Evolutionary conservation across 75 land plant species (phyloP).

Genomic region (Pinus albicaulis): DNA sequence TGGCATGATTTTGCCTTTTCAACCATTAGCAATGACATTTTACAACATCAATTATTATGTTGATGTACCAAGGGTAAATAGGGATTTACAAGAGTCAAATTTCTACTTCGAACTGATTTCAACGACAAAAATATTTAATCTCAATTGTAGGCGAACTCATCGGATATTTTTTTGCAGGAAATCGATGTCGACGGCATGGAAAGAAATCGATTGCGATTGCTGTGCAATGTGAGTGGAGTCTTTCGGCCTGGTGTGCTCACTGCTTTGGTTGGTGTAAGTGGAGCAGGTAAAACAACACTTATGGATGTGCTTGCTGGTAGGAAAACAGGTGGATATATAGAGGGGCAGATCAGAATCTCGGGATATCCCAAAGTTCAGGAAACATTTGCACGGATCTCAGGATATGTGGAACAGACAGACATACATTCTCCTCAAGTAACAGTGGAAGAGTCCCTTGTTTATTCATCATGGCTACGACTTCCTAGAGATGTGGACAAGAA

Average conservation of each 20-base stretch:
- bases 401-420: slow-evolving; percentile 88
- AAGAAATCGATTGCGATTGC: slow-evolving; percentile 47
- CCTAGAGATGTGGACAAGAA: slow-evolving; percentile 14
- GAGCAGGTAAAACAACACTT: slow-evolving; percentile 78
- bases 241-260: slow-evolving; percentile 73
- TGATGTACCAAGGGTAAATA: slow-evolving; percentile 42
- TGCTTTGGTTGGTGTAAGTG: slow-evolving; percentile 78
- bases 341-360: slow-evolving; percentile 55
- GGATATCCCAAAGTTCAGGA: slow-evolving; percentile 67
- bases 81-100: not conserved
- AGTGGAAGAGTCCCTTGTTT: slow-evolving; percentile 55
- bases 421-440: slow-evolving; percentile 90
- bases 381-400: slow-evolving; percentile 68
- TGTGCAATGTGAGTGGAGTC: slow-evolving; percentile 54
- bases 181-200: slow-evolving; percentile 47
- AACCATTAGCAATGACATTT: slow-evolving; percentile 27
- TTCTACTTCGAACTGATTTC: too few relatives aligned
- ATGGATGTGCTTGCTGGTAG: slow-evolving; percentile 81
- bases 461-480: slow-evolving; percentile 48
- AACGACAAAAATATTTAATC: not conserved
- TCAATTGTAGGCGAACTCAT: not conserved
- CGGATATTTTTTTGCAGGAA: slow-evolving; percentile 40
- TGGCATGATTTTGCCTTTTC: slow-evolving; percentile 48
- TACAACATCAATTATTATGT: slow-evolving; percentile 37
- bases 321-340: slow-evolving; percentile 71